Percentiles rank a stretch among this genome's conserved stretches.
Evolutionary conservation across 495 filamentous ascomycete species (phyloP).

Genomic region (Alectoria sarmentosa): DNA sequence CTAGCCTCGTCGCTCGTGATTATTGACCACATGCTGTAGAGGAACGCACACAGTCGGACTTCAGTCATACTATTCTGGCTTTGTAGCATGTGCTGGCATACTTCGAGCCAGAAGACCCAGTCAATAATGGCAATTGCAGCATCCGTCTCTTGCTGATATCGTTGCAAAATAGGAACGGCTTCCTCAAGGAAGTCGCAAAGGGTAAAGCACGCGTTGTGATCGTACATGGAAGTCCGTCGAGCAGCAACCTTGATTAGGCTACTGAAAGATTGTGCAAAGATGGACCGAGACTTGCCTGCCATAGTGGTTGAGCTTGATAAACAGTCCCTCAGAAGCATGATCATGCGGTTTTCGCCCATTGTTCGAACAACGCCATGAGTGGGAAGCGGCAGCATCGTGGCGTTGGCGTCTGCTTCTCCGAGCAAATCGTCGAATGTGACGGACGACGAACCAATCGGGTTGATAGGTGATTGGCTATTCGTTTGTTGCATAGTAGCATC

Average conservation of each 20-base stretch:
- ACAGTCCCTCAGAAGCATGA: conserved; percentile 82
- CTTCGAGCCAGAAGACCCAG: conserved; percentile 86
- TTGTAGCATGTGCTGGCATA: conserved; percentile 73
- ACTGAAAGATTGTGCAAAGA: conserved; percentile 76
- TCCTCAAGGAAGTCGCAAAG: conserved; percentile 93
- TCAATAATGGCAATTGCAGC: conserved; percentile 46
- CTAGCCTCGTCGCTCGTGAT: conserved; percentile 59
- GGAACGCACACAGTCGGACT: conserved; percentile 77
- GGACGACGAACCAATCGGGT: conserved; percentile 49
- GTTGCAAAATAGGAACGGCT: conserved; percentile 51
- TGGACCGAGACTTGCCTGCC: conserved; percentile 49
- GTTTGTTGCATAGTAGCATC: conserved; percentile 80
- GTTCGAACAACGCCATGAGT: conserved; percentile 62
- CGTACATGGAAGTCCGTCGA: conserved; percentile 69
- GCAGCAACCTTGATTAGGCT: conserved; percentile 65
- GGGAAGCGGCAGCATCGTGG: conserved; percentile 58
- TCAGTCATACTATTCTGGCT: conserved; percentile 94
- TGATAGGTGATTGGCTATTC: conserved; percentile 43
- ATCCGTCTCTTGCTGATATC: conserved; percentile 45
- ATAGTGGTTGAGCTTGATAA: conserved; percentile 60
- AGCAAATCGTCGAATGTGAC: conserved; percentile 74
- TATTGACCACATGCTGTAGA: conserved; percentile 75
- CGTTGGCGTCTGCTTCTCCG: conserved; percentile 59
- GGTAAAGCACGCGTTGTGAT: conserved; percentile 85
- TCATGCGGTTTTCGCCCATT: conserved; percentile 88